Conservation (phyloP, 108 stramenopile genomes). For the Nitzschia sp. region DNA sequence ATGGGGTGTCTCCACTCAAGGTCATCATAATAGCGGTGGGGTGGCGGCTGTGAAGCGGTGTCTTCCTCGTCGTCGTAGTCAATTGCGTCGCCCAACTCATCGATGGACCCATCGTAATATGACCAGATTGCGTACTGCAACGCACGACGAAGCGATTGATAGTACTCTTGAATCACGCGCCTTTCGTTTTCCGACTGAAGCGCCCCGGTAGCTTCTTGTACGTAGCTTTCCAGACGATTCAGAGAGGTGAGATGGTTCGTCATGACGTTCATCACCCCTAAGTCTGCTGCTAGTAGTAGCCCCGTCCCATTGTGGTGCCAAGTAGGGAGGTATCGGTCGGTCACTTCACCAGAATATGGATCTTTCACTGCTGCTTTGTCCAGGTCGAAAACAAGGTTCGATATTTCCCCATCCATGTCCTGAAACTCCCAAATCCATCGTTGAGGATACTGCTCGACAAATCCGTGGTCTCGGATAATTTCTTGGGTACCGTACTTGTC, state of each 20-base stretch:
- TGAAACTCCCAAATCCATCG: conserved; percentile 60
- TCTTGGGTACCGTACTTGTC: conserved; percentile 45
- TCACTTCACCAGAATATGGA: neutral
- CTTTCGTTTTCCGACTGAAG: conserved; percentile 18
- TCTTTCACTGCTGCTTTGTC: neutral
- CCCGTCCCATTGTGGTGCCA: neutral
- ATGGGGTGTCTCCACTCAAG: neutral
- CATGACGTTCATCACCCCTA: neutral
- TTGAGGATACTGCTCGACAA: conserved; percentile 68
- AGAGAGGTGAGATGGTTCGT: neutral
- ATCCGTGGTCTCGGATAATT: conserved; percentile 63
- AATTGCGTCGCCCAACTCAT: conserved; percentile 3
- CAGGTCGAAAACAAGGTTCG: neutral
- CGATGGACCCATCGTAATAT: conserved; percentile 8
- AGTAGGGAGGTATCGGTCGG: neutral
- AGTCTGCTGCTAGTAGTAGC: neutral
- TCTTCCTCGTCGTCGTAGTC: neutral
- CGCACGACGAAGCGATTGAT: conserved; percentile 17
- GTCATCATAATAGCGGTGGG: conserved; percentile 16
- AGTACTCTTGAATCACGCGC: conserved; percentile 15
- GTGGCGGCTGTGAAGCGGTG: no score
- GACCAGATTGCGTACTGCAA: conserved; percentile 1
- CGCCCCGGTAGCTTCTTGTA: neutral
- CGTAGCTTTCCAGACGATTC: neutral
- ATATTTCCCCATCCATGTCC: neutral